Evolutionary conservation across 192 early-diverging fungal species (phyloP).

Genomic region (Thamnidium elegans): DNA sequence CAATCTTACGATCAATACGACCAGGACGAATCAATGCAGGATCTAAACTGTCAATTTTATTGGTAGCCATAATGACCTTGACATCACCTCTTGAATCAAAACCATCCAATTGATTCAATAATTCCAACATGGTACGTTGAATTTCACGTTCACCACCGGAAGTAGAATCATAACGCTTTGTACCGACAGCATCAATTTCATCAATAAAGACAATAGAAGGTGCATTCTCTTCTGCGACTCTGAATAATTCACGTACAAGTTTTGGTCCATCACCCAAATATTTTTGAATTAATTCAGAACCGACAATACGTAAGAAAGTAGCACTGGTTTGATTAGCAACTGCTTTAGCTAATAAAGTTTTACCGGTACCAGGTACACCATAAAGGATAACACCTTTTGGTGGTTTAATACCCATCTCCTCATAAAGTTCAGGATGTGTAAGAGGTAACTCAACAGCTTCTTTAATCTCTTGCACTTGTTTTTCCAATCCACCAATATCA

Average conservation of each 20-base stretch:
- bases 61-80: constrained; percentile 99
- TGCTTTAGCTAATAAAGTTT: constrained; percentile 92
- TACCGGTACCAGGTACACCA: constrained; percentile 81
- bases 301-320: constrained; percentile 91
- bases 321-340: constrained; percentile 95
- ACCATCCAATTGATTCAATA: constrained; percentile 96
- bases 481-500: constrained; percentile 85
- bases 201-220: constrained; percentile 99
- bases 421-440: constrained; percentile 79
- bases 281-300: constrained; percentile 95
- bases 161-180: constrained; percentile 95
- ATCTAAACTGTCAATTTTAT: constrained; percentile 89
- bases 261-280: constrained; percentile 98
- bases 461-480: constrained; percentile 71
- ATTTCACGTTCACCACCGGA: constrained; percentile 97
- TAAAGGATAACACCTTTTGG: constrained; percentile 84
- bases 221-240: constrained; percentile 93
- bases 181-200: constrained; percentile 96
- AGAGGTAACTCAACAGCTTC: constrained; percentile 84
- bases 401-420: constrained; percentile 80
- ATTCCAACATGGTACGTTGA: constrained; percentile 96
- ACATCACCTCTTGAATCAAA: constrained; percentile 92
- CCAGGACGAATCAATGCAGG: constrained; percentile 86
- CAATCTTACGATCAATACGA: constrained; percentile 88
- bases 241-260: constrained; percentile 94